phyloP scores from a whole-genome alignment of 1,284 basidiomycete genomes.

The Ceratobasidium theobromae region DNA sequence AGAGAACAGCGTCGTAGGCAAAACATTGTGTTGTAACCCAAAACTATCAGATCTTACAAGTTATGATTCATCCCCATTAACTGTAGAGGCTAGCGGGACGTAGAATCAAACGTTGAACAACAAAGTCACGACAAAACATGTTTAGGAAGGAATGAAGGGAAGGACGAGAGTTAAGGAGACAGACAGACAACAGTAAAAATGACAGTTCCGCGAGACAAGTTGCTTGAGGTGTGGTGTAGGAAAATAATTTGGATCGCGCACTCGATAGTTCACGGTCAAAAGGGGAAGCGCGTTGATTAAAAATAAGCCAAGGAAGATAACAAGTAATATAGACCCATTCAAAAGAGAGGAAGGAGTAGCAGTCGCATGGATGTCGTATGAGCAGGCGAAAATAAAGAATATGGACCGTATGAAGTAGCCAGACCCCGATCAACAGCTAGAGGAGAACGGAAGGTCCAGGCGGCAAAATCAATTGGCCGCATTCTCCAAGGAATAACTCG shows the following conservation, averaged over 20 bases:
- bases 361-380: too few species aligned
- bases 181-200: background rate
- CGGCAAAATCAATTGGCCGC: slow-evolving; percentile 22
- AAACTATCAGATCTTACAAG: slow-evolving; percentile 30
- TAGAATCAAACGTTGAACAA: slow-evolving; percentile 17
- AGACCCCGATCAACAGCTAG: too few species aligned
- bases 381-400: too few species aligned
- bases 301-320: too few species aligned
- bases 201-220: background rate
- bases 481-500: too few species aligned
- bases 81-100: background rate
- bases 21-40: slow-evolving; percentile 17
- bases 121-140: slow-evolving; percentile 1
- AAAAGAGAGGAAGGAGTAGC: too few species aligned
- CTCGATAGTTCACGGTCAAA: slow-evolving; percentile 12
- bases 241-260: slow-evolving; percentile 9
- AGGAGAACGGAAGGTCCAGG: slow-evolving; percentile 5
- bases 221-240: background rate
- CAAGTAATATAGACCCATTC: too few species aligned
- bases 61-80: slow-evolving; percentile 10
- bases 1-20: background rate
- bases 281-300: background rate
- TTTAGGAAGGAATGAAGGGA: slow-evolving; percentile 24
- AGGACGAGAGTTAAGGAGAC: too few species aligned
- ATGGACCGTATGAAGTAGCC: too few species aligned